phyloP scores from a whole-genome alignment of 2,329 filamentous ascomycete genomes.

The Xylariales sp. region DNA sequence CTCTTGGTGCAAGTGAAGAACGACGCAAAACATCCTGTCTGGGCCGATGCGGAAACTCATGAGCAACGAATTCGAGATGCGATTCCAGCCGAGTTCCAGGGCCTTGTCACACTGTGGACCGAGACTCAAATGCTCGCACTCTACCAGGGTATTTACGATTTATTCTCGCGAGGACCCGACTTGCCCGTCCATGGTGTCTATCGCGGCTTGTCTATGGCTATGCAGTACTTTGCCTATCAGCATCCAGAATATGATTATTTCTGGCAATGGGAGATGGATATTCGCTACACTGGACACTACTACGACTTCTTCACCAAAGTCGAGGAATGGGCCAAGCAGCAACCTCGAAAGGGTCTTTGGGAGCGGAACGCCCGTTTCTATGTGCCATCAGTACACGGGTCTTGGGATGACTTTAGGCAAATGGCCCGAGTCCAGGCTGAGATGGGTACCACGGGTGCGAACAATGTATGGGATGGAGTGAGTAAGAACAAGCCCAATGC shows the following conservation, averaged over 20 bases:
- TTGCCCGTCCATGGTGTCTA: slow-evolving; percentile 89
- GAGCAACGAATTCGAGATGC: slow-evolving; percentile 61
- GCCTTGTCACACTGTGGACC: slow-evolving; percentile 88
- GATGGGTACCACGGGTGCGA: slow-evolving; percentile 59
- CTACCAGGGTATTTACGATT: slow-evolving; percentile 82
- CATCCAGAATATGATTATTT: slow-evolving; percentile 89
- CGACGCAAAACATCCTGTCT: slow-evolving; percentile 70
- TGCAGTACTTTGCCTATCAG: slow-evolving; percentile 86
- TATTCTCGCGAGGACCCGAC: slow-evolving; percentile 59
- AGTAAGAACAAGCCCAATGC: slow-evolving; percentile 30
- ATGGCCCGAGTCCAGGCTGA: slow-evolving; percentile 74
- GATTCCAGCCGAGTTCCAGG: slow-evolving; percentile 80
- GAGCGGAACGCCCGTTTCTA: slow-evolving; percentile 77
- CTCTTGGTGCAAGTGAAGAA: slow-evolving; percentile 80
- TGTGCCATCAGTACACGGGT: slow-evolving; percentile 69
- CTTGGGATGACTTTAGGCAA: slow-evolving; percentile 75
- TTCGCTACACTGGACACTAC: slow-evolving; percentile 85
- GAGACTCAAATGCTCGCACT: slow-evolving; percentile 88
- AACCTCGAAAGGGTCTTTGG: slow-evolving; percentile 78
- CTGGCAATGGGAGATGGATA: slow-evolving; percentile 96
- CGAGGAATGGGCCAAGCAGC: slow-evolving; percentile 63
- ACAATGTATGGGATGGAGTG: slow-evolving; percentile 62
- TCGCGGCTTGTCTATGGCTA: slow-evolving; percentile 86
- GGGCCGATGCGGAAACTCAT: slow-evolving; percentile 69
- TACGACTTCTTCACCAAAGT: slow-evolving; percentile 70